These are phyloP conservation scores for Didymella keratinophila DNA, from an alignment of 2,329 filamentous ascomycete species.

Conservation along the genomic window DNA sequence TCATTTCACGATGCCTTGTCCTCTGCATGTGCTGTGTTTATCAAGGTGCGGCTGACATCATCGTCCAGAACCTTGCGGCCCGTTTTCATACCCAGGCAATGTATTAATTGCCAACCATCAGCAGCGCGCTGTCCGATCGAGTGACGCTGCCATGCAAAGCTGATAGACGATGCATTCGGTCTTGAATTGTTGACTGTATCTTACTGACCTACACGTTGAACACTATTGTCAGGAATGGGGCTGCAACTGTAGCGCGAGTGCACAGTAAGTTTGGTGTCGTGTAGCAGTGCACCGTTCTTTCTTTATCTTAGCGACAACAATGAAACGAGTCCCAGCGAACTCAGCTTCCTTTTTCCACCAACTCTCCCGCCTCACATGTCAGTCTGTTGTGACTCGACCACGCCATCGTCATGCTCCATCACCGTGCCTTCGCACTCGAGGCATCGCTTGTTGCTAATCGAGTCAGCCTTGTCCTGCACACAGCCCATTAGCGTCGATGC, in stretches of 20 bases:
- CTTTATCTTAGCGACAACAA: neutral
- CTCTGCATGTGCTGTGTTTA: constrained; percentile 34
- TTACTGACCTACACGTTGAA: neutral
- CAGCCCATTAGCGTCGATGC: neutral
- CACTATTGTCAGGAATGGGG: neutral
- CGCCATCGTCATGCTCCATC: neutral
- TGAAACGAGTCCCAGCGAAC: neutral
- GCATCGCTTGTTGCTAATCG: neutral
- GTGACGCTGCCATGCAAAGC: neutral
- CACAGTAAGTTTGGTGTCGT: neutral
- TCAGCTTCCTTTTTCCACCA: neutral
- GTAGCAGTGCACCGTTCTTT: neutral
- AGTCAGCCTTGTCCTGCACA: neutral
- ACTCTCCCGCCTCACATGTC: neutral
- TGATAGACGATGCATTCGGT: neutral
- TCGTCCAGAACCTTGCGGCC: constrained; percentile 5
- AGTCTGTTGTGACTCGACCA: neutral
- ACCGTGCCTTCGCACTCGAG: neutral
- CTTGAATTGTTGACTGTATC: neutral
- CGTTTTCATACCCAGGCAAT: constrained; percentile 17
- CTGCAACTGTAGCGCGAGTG: too few relatives aligned
- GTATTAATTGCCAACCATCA: constrained; percentile 10
- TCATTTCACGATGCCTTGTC: constrained; percentile 38
- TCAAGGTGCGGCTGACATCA: constrained; percentile 11
- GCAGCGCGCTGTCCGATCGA: constrained; percentile 5